These are phyloP conservation scores for Melaleuca quinquenervia DNA, from an alignment of 345 rosid genomes.

Conservation along the genomic window DNA sequence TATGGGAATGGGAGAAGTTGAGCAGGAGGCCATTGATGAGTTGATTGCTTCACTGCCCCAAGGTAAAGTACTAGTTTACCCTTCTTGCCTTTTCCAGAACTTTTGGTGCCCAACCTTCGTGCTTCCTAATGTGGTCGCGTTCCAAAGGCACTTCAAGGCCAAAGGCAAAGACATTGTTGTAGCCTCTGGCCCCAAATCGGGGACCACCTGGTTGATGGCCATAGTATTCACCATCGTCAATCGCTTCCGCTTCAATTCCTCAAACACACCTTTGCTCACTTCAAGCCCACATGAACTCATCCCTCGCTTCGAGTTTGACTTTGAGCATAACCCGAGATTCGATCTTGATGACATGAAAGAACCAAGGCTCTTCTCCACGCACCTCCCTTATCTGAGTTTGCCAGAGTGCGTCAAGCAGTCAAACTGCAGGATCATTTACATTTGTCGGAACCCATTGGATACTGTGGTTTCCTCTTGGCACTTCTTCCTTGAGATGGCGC, in stretches of 20 bases:
- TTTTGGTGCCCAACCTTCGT: neutral
- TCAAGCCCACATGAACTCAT: neutral
- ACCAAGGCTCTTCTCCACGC: neutral
- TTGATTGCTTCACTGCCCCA: neutral
- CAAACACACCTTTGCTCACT: neutral
- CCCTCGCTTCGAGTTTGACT: neutral
- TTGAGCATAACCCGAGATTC: neutral
- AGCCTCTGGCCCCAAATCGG: neutral
- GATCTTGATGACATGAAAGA: neutral
- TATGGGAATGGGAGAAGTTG: neutral
- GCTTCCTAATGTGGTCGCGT: neutral
- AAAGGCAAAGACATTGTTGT: neutral
- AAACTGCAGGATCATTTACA: neutral
- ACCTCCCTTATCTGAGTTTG: neutral
- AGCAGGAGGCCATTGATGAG: neutral
- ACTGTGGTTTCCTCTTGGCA: neutral
- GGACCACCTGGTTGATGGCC: neutral
- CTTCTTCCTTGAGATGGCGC: neutral
- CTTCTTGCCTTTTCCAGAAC: neutral
- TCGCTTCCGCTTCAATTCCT: neutral
- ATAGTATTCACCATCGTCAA: neutral
- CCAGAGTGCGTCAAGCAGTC: neutral
- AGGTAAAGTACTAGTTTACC: neutral
- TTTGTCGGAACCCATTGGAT: neutral
- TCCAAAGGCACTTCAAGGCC: neutral